phyloP scores from a whole-genome alignment of 768 basidiomycete genomes.

The Xanthoconium stramineum region DNA sequence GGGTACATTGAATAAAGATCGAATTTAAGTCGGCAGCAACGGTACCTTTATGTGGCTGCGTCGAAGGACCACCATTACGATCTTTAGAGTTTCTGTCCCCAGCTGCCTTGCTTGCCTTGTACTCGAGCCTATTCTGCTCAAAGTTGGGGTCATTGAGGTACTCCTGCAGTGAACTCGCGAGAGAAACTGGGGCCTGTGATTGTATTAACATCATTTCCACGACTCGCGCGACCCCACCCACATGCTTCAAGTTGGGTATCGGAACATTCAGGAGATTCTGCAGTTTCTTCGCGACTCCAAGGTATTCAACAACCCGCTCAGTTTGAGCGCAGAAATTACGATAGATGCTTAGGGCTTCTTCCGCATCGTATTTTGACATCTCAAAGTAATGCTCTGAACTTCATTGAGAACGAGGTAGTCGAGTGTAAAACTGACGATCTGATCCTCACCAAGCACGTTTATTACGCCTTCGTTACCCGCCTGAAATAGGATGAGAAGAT shows the following conservation, averaged over 20 bases:
- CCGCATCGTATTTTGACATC: conserved; percentile 93
- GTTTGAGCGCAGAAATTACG: conserved; percentile 94
- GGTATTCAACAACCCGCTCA: conserved; percentile 87
- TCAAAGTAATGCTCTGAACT: conserved; percentile 89
- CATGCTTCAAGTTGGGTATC: conserved; percentile 92
- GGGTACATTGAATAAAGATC: conserved; percentile 5
- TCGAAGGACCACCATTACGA: conserved; percentile 7
- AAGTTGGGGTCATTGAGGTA: conserved; percentile 97
- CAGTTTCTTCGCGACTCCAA: conserved; percentile 88
- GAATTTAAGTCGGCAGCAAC: background rate
- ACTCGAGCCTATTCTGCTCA: conserved; percentile 91
- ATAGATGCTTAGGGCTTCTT: conserved; percentile 81
- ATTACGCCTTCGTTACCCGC: conserved; percentile 94
- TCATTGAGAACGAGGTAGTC: conserved; percentile 12
- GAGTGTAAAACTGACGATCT: conserved; percentile 27
- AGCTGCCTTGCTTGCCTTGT: conserved; percentile 74
- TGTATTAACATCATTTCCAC: background rate
- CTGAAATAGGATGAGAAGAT: conserved; percentile 92
- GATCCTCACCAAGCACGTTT: conserved; percentile 65
- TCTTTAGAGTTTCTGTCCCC: conserved; percentile 41
- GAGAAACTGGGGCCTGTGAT: conserved; percentile 82
- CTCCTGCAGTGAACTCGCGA: conserved; percentile 92
- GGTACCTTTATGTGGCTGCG: conserved; percentile 19
- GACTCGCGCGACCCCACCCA: conserved; percentile 32
- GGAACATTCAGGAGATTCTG: conserved; percentile 92